These are phyloP conservation scores for Candida maesae DNA, from an alignment of 805 yeast genomes.

Conservation along the genomic window DNA sequence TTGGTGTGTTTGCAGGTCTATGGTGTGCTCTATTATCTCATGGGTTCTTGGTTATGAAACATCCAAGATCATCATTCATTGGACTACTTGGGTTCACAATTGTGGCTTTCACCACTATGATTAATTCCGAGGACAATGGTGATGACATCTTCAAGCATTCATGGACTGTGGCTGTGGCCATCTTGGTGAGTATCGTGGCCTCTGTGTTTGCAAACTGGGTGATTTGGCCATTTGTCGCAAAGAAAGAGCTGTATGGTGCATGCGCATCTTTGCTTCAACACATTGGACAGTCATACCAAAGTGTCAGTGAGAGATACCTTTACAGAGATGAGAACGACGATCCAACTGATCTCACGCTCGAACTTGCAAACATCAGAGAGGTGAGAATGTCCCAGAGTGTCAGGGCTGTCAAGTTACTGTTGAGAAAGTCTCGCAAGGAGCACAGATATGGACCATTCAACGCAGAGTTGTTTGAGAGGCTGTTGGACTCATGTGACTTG, in stretches of 20 bases:
- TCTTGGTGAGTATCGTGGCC: conserved; percentile 36
- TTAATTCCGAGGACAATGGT: conserved; percentile 16
- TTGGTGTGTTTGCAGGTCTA: conserved; percentile 37
- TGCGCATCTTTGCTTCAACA: conserved; percentile 38
- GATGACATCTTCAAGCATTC: conserved; percentile 33
- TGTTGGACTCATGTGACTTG: conserved; percentile 36
- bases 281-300: conserved; percentile 43
- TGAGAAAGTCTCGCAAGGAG: conserved; percentile 35
- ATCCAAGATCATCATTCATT: conserved; percentile 41
- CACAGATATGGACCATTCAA: conserved; percentile 35
- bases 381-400: conserved; percentile 44
- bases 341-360: conserved; percentile 42
- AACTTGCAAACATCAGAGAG: conserved; percentile 43
- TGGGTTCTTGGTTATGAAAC: conserved; percentile 33
- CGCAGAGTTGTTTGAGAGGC: conserved; percentile 28
- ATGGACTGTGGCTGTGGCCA: conserved; percentile 38
- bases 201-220: conserved; percentile 41
- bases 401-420: conserved; percentile 35
- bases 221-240: conserved; percentile 46
- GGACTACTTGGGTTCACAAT: conserved; percentile 39
- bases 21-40: conserved; percentile 32
- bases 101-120: conserved; percentile 31
- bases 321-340: conserved; percentile 45
- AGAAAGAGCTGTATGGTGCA: conserved; percentile 37
- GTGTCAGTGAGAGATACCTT: conserved; percentile 44